Evolutionary conservation across 352 stramenopile genomes (phyloP), one percentile per base, ranked within the genome.

Genomic region (Phytophthora pluvialis): DNA sequence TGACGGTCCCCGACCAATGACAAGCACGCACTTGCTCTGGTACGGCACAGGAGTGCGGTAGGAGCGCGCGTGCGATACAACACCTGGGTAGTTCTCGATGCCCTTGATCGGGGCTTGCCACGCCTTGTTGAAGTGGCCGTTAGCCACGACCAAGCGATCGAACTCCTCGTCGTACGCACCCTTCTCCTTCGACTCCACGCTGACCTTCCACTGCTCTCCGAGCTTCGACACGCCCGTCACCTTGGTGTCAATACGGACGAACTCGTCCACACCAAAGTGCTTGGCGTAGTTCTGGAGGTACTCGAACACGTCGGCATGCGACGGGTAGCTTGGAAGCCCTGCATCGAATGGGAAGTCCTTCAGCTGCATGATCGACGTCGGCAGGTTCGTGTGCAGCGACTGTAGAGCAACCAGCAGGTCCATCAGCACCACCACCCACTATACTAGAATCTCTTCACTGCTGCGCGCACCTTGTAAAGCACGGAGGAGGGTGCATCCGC

Each of bases 331-430:
- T 0, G 67, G 81, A 32, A 68, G 18, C 8, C 60, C 74, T 0
- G 70, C 28, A 11, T 77, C 60, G 43, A 90, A 90, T 3, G 78
- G 52, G 26, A 90, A 85, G 48, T 76, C 83, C 44, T 76, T 70
- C 40, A 92, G 56, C 49, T 92, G 83, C 83, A 92, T 90, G 59
- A 90, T 79, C 29, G 80, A 70, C 8, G 81, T 90, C 36, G 83
- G 81, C 28, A 92, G 46, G 54, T 92, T 92, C 40, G 83, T 92
- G 45, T 83, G 81, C 40, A 92, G 69, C 12, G 83, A 92, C 83
- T 92, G 28, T 12, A 61, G n/a, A 16, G 13, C 2, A 29, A 38
- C 13, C 28, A 54, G 28, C 2, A 38, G 32, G 5, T 36, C 12
- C 16, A 47, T 39, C 3, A 31, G 38, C 46, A 62, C 25, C 21